Evolutionary conservation across 371 early-diverging fungal genomes (phyloP).

Genomic region (Mucor plumbeus): DNA sequence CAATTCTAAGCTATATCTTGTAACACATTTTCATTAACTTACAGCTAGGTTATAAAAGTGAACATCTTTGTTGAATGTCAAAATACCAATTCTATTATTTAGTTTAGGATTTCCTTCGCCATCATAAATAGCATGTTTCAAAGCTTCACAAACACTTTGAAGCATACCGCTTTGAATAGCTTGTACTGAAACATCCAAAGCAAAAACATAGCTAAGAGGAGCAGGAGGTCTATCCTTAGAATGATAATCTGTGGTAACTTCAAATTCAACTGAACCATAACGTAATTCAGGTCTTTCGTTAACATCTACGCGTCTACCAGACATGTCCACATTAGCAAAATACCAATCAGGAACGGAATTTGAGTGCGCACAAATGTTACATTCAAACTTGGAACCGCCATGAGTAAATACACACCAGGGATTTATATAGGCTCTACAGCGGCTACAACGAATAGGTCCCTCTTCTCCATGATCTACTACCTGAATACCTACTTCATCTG

Average conservation of each 20-base stretch:
- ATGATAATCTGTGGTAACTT: slow-evolving; percentile 78
- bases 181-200: slow-evolving; percentile 92
- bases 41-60: slow-evolving; percentile 94
- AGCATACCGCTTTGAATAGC: slow-evolving; percentile 88
- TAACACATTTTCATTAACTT: slow-evolving; percentile 18
- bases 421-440: slow-evolving; percentile 96
- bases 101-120: slow-evolving; percentile 30
- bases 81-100: slow-evolving; percentile 74
- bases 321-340: slow-evolving; percentile 95
- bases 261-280: slow-evolving; percentile 92
- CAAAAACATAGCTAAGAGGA: slow-evolving; percentile 88
- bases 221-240: slow-evolving; percentile 64
- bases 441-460: slow-evolving; percentile 91
- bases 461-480: slow-evolving; percentile 89
- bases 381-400: slow-evolving; percentile 90
- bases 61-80: slow-evolving; percentile 90
- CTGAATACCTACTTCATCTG: slow-evolving; percentile 83
- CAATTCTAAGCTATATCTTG: not conserved
- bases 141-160: slow-evolving; percentile 67
- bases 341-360: slow-evolving; percentile 91
- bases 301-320: slow-evolving; percentile 87
- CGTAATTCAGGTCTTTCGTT: slow-evolving; percentile 90
- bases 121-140: slow-evolving; percentile 77
- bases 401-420: slow-evolving; percentile 87
- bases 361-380: slow-evolving; percentile 89